Evolutionary conservation across 257 asterid species (phyloP).

Genomic region (Solanum habrochaites): DNA sequence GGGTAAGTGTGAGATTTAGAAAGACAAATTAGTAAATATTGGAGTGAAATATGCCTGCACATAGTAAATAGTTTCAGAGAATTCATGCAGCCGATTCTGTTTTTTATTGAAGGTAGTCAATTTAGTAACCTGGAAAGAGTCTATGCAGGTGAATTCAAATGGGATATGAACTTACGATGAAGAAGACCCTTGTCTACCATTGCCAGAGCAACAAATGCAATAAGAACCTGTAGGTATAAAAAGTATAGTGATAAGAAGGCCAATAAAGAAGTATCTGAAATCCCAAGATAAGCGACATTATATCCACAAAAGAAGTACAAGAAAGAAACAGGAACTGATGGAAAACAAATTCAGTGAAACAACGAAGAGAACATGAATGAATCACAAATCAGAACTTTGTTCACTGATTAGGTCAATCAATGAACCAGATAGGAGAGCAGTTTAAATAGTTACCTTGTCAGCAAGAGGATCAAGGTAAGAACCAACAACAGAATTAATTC

Average conservation of each 20-base stretch:
- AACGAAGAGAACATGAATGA: not conserved
- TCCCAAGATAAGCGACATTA: not conserved
- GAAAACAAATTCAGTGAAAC: not conserved
- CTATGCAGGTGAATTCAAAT: not conserved
- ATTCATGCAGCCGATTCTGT: not conserved
- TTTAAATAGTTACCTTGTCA: slow-evolving; percentile 53
- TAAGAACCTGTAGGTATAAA: slow-evolving; percentile 43
- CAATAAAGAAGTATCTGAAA: not conserved
- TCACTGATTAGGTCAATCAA: not conserved
- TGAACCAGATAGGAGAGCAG: not conserved
- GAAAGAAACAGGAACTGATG: not conserved
- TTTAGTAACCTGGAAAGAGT: not conserved
- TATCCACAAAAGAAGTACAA: not conserved
- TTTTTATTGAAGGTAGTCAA: not conserved
- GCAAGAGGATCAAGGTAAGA: slow-evolving; percentile 99
- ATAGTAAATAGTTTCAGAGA: not conserved
- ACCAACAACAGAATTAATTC: slow-evolving; percentile 80
- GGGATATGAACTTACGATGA: slow-evolving; percentile 45
- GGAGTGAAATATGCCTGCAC: not conserved
- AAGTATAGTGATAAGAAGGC: not conserved
- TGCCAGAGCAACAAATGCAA: slow-evolving; percentile 79
- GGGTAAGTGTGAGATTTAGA: not conserved
- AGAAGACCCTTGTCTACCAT: slow-evolving; percentile 87
- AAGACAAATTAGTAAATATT: not conserved
- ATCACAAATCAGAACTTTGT: not conserved